phyloP scores from a whole-genome alignment of 164 flowering plant species.

The Nelumbo lutea region DNA sequence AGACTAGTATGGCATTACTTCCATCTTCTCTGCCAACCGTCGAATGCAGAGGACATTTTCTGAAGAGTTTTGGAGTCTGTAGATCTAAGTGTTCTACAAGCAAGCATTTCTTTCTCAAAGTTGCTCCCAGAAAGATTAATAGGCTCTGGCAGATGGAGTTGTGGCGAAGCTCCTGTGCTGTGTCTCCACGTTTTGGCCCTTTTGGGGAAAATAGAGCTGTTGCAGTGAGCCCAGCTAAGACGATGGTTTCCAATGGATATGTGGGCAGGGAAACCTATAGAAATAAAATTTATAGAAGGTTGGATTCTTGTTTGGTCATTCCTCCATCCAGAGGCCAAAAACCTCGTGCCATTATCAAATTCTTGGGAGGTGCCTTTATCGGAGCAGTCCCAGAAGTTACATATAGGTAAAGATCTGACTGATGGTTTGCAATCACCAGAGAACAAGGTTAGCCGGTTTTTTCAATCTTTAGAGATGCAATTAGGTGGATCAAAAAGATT shows the following conservation, averaged over 20 bases:
- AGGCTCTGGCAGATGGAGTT: background rate
- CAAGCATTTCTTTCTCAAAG: background rate
- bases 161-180: background rate
- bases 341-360: conserved; percentile 73
- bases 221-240: conserved; percentile 11
- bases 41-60: conserved; percentile 6
- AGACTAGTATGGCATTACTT: conserved; percentile 12
- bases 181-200: conserved; percentile 8
- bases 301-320: conserved; percentile 66
- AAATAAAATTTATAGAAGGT: conserved; percentile 35
- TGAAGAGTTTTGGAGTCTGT: conserved; percentile 2
- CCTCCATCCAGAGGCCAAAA: conserved; percentile 62
- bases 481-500: background rate
- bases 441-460: too few relatives aligned
- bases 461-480: background rate
- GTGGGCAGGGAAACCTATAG: conserved; percentile 19
- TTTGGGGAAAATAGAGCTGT: conserved; percentile 3
- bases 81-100: conserved; percentile 1
- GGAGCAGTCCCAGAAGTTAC: conserved; percentile 94
- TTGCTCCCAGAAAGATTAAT: conserved; percentile 6
- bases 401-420: conserved; percentile 44
- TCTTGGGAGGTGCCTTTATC: conserved; percentile 91
- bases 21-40: conserved; percentile 12
- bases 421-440: background rate
- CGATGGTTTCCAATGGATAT: conserved; percentile 32